Base-by-base conservation (phyloP, 2,329 filamentous ascomycete genomes). In the Fusarium anthophilum region DNA sequence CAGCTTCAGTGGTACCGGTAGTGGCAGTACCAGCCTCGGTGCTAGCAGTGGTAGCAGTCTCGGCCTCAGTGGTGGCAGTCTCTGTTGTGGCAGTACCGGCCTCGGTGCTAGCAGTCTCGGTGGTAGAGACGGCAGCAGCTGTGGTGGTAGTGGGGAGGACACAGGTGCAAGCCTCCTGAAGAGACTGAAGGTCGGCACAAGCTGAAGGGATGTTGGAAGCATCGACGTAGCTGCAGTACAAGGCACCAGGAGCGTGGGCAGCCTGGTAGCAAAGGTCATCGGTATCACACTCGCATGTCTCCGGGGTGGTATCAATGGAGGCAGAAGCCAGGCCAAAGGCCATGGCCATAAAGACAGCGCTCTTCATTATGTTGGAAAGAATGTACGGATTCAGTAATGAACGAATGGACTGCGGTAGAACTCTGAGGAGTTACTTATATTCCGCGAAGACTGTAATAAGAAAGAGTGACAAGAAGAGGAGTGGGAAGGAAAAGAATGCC, bases 361-460 rank as follows among this genome's bases (percentile, higher is more conserved):
- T 75, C 78, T 83, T 83, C 82, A 84, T 84, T 28, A 30, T 68
- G 71, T 80, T 44, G 69, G 63, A 35, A 73, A 63, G 38, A 57
- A 73, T 66, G 81, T 82, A 60, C 72, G 77, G 74, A 71, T 35
- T 75, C 66, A 66, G 60, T 67, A 63, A 66, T 73, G 64, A 78
- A 78, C 74, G 79, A 80, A 78, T 75, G 80, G 68, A 75, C 65
- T 73, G 72, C 69, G 76, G 73, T 66, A 68, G 62, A 58, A 70
- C 76, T 77, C 75, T 55, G 18, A 65, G 37, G 64, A 77, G 76
- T 65, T 51, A 75, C 76, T 77, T 68, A 67, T 70, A 55, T 48
- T 67, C 75, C 76, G 75, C 72, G 39, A 75, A 64, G 58, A 55
- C 24, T 64, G 48, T 51, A 14, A 56, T 54, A 65, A n/a, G 32